Evolutionary conservation across 169 alveolate species (phyloP).

Genomic region (Plasmodium berghei): DNA sequence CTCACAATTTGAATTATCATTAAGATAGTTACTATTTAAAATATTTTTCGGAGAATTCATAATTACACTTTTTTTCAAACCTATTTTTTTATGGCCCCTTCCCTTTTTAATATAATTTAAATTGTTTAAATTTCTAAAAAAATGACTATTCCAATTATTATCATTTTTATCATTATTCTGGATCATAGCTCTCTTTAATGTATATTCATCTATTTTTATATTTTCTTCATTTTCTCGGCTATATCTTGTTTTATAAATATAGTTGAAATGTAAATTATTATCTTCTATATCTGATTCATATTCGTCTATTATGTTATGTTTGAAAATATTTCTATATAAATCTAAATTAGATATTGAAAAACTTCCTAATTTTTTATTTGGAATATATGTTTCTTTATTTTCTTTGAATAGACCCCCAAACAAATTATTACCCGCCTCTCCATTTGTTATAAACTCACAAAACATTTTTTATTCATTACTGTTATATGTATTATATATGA

Average conservation of each 20-base stretch:
- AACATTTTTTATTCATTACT: not conserved
- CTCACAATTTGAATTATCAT: not conserved
- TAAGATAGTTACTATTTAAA: not conserved
- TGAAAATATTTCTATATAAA: not conserved
- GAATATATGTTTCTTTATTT: not conserved
- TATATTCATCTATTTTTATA: conserved; percentile 57
- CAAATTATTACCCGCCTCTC: not conserved
- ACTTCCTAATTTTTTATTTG: conserved; percentile 6
- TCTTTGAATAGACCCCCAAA: not conserved
- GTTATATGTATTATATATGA: too few species aligned
- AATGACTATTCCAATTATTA: not conserved
- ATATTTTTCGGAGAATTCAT: not conserved
- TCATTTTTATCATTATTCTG: not conserved
- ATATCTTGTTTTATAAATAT: conserved; percentile 44
- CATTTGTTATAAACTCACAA: not conserved
- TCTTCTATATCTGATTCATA: conserved; percentile 6
- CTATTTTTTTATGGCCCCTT: not conserved
- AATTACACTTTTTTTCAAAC: not conserved
- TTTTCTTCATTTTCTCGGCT: conserved; percentile 24
- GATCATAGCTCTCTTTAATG: conserved; percentile 24
- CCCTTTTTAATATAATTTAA: not conserved
- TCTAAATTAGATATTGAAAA: conserved; percentile 21
- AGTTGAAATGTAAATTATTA: not conserved
- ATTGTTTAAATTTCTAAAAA: not conserved
- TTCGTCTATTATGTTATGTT: conserved; percentile 7